Base-by-base conservation (phyloP, 2,329 filamentous ascomycete species). In the Colletotrichum kahawae region DNA sequence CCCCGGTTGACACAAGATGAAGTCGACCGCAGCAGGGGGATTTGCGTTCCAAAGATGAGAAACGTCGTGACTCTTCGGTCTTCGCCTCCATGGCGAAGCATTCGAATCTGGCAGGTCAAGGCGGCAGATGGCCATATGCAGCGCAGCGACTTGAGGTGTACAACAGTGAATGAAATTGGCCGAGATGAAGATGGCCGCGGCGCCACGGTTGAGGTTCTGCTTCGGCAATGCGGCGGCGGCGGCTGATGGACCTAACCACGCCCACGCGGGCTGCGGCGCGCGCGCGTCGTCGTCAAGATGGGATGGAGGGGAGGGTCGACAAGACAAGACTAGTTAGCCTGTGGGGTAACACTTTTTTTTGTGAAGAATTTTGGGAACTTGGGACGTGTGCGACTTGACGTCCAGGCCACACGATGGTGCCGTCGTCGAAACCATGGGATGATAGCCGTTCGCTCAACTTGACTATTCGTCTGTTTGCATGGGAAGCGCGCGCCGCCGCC, bases 361-460 rank as follows among this genome's bases (percentile, higher is more conserved):
- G 31, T 56, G 57, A 73, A 57, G 67, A 70, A 59, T 36, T 56
- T 67, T 43, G 27, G 63, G 69, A 69, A 67, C 57, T 59, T 75
- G 69, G 73, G 69, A 68, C 73, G 69, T 72, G 69, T 75, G 56
- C 69, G 56, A 75, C 54, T 72, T 60, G 31, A 63, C 43, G 72
- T 56, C 56, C 56, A 75, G 72, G 72, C 31, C 72, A 43, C 63
- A 72, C 31, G 69, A 75, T 43, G 72, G 72, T 68, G 69, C 57
- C 14, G 57, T 73, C 69, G 34, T 73, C 48, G 57, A 73, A 72
- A 75, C 29, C 57, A 72, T 75, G 69, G 73, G 73, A 75, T 67
- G 73, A 75, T 73, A 65, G 73, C 33, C 24, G 69, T 75, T 67
- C 69, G 57, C 43, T 74, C 38, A 27, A 51, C 33, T 36, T 16